phyloP scores from a whole-genome alignment of 306 rosid species.

The Dalbergia oliveri region DNA sequence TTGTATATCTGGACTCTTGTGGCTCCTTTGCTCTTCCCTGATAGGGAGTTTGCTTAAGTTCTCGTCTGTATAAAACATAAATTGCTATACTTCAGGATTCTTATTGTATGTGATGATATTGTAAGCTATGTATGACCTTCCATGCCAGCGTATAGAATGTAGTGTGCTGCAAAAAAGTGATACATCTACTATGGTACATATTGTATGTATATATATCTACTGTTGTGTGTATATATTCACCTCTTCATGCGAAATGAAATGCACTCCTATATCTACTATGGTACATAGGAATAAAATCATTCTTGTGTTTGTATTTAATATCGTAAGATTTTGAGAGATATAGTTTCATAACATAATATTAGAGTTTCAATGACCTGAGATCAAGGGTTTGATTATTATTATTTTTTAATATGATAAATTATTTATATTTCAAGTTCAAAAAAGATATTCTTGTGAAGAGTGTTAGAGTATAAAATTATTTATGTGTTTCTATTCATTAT shows the following conservation, averaged over 20 bases:
- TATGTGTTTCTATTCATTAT: too few species aligned
- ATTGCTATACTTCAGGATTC: neutral
- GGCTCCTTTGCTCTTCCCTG: slow-evolving; percentile 79
- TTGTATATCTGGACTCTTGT: slow-evolving; percentile 82
- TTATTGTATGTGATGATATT: slow-evolving; percentile 16
- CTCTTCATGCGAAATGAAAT: slow-evolving; percentile 15
- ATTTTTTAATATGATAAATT: too few species aligned
- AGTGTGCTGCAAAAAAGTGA: slow-evolving; percentile 16
- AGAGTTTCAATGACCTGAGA: too few species aligned
- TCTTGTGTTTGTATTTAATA: too few species aligned
- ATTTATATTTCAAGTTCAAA: too few species aligned
- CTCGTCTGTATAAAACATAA: neutral
- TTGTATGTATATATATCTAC: too few species aligned
- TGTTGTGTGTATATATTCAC: neutral
- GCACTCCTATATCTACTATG: neutral
- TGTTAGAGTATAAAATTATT: too few species aligned
- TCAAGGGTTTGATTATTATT: too few species aligned
- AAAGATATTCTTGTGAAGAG: too few species aligned
- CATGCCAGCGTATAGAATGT: slow-evolving; percentile 17
- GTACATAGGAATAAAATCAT: neutral
- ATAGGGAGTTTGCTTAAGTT: slow-evolving; percentile 77
- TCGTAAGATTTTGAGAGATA: too few species aligned
- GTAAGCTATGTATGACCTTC: slow-evolving; percentile 31
- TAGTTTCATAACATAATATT: too few species aligned
- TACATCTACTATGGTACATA: neutral